Evolutionary conservation across 192 early-diverging fungal species (phyloP).

Genomic region (Coemansia sp.): DNA sequence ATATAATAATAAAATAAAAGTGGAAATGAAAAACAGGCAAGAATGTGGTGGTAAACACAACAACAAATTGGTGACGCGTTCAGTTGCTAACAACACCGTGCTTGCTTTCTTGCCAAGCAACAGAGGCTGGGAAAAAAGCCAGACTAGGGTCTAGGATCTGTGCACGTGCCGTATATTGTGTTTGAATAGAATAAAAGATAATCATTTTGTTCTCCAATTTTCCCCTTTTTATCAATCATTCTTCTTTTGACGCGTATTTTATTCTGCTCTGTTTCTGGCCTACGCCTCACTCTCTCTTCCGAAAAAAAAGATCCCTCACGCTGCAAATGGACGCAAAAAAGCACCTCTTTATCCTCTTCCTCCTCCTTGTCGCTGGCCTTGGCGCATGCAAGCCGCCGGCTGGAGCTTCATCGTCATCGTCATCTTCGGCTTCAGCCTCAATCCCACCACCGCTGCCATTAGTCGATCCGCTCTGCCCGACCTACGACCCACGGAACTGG

Average conservation of each 20-base stretch:
- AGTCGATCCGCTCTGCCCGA: slow-evolving; percentile 41
- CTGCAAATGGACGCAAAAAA: not conserved
- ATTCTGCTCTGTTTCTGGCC: no score
- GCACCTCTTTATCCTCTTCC: not conserved
- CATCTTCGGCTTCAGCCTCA: no score
- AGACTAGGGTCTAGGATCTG: not conserved
- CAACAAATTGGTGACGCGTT: no score
- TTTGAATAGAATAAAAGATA: no score
- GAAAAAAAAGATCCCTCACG: not conserved
- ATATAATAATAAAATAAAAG: not conserved
- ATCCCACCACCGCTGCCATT: not conserved
- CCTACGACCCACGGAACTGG: slow-evolving; percentile 33
- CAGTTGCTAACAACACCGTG: no score
- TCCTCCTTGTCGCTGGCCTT: not conserved
- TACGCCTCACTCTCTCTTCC: no score
- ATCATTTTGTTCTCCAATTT: no score
- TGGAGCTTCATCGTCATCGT: not conserved
- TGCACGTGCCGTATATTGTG: not conserved
- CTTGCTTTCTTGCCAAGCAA: no score
- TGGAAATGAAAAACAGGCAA: no score
- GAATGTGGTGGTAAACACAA: no score
- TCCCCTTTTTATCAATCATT: not conserved
- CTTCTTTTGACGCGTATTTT: no score
- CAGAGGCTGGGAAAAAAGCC: no score
- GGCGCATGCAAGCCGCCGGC: not conserved